Evolutionary conservation across 1,139 yeast species (phyloP).

Genomic region (Nakaseomyces kungkrabaensis): DNA sequence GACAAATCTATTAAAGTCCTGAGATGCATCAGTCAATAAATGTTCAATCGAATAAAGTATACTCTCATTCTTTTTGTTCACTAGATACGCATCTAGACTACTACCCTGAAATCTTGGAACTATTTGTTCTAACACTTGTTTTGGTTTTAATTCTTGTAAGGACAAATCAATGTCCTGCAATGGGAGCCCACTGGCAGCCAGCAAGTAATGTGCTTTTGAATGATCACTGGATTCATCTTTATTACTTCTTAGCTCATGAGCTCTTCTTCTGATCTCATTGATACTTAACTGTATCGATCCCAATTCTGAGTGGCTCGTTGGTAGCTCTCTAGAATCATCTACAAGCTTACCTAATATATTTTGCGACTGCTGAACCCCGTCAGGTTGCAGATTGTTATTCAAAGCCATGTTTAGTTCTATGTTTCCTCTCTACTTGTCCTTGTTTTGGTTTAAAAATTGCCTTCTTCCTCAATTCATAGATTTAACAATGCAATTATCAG

Average conservation of each 20-base stretch:
- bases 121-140: constrained; percentile 15
- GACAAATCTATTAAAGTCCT: constrained; percentile 73
- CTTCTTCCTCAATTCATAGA: neutral
- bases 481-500: too few species aligned
- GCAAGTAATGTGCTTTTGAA: constrained; percentile 81
- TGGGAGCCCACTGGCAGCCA: constrained; percentile 84
- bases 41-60: constrained; percentile 78
- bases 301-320: constrained; percentile 25
- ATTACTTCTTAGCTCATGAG: constrained; percentile 46
- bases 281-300: constrained; percentile 40
- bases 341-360: neutral
- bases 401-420: neutral
- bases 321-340: constrained; percentile 14
- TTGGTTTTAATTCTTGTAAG: constrained; percentile 33
- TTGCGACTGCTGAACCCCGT: neutral
- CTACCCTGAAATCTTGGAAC: constrained; percentile 11
- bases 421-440: neutral
- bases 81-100: constrained; percentile 49
- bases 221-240: constrained; percentile 37
- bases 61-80: constrained; percentile 69
- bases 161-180: constrained; percentile 80
- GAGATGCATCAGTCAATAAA: constrained; percentile 61
- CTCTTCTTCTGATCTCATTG: constrained; percentile 64
- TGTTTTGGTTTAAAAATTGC: neutral
- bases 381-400: neutral